Percentiles rank a stretch among this genome's conserved stretches.
Evolutionary conservation across 345 rosid genomes (phyloP).

Genomic region (Mangifera indica): DNA sequence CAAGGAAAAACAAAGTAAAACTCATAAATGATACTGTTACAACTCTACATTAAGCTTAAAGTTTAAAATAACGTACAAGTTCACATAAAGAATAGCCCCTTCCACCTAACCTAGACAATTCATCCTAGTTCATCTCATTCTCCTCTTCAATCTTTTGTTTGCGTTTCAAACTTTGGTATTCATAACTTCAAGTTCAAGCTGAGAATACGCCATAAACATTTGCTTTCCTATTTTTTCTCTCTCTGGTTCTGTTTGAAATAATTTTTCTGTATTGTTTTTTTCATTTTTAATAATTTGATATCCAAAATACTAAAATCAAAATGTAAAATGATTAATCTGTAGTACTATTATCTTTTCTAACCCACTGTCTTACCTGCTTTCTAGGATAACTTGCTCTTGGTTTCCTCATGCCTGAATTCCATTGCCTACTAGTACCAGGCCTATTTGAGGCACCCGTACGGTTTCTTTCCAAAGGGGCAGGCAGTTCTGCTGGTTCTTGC

Average conservation of each 20-base stretch:
- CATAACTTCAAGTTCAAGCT: conserved; percentile 16
- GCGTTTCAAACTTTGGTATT: too few relatives aligned
- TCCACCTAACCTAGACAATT: too few relatives aligned
- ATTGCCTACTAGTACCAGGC: conserved; percentile 24
- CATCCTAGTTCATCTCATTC: too few relatives aligned
- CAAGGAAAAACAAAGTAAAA: too few relatives aligned
- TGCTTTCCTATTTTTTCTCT: neutral
- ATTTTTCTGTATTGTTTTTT: neutral
- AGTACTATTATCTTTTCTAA: conserved; percentile 35
- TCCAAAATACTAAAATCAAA: neutral
- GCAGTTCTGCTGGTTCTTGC: conserved; percentile 31
- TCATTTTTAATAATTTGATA: neutral
- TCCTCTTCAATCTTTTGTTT: neutral
- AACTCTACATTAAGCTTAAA: too few relatives aligned
- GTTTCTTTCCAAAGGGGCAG: conserved; percentile 28
- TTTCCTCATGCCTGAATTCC: conserved; percentile 31
- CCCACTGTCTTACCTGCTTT: conserved; percentile 45
- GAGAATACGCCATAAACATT: neutral
- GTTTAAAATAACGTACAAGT: too few relatives aligned
- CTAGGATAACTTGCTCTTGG: conserved; percentile 27
- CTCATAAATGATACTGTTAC: too few relatives aligned
- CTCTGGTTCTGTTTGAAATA: neutral
- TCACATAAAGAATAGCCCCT: neutral
- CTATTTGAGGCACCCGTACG: conserved; percentile 35
- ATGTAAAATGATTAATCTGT: conserved; percentile 13